phyloP scores from a whole-genome alignment of 306 rosid genomes.

The Vigna radiata region DNA sequence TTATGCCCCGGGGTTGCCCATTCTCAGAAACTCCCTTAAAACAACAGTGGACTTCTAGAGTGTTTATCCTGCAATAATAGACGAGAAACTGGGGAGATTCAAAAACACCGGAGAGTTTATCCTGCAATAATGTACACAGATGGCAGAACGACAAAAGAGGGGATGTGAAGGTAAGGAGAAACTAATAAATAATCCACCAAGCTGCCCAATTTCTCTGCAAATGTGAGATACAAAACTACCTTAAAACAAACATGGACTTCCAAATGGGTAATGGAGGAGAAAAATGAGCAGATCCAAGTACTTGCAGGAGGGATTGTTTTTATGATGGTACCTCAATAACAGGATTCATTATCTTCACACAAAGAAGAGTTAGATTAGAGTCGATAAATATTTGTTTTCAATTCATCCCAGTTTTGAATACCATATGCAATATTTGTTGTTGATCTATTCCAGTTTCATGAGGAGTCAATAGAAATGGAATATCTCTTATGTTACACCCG shows the following conservation, averaged over 20 bases:
- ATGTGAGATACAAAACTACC: background rate
- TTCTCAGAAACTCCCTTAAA: background rate
- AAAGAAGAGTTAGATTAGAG: background rate
- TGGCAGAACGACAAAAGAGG: background rate
- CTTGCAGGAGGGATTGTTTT: background rate
- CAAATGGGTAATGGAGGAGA: background rate
- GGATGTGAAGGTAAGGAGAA: background rate
- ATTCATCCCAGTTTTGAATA: background rate
- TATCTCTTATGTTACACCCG: background rate
- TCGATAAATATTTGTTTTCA: background rate
- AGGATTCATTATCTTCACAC: background rate
- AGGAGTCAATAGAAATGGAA: slow-evolving; percentile 17
- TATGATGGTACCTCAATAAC: background rate
- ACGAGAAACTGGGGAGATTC: background rate
- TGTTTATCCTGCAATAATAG: background rate
- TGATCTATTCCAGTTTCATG: background rate
- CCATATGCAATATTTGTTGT: background rate
- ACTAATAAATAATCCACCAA: background rate
- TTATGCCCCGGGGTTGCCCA: background rate
- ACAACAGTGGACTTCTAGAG: background rate
- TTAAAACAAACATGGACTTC: background rate
- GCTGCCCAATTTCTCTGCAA: background rate
- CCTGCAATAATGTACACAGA: no score
- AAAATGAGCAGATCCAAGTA: background rate
- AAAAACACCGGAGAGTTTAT: background rate